Evolutionary conservation across 371 early-diverging fungal genomes (phyloP).

Genomic region (Mycotypha africana): DNA sequence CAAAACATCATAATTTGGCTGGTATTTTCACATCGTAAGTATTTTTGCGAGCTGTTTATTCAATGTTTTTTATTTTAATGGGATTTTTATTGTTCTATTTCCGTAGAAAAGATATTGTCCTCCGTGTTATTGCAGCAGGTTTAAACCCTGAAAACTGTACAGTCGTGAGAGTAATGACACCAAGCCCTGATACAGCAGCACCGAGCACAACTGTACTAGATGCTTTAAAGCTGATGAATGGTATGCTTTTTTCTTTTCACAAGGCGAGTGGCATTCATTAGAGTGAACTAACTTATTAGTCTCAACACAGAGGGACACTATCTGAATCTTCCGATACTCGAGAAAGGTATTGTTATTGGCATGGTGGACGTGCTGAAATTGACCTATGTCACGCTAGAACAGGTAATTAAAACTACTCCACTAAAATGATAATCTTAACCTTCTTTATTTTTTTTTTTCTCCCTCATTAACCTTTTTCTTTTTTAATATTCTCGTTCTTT

Average conservation of each 20-base stretch:
- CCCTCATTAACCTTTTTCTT: too few species aligned
- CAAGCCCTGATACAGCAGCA: slow-evolving; percentile 87
- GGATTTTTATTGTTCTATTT: neutral
- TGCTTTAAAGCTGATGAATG: slow-evolving; percentile 88
- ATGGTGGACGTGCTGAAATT: slow-evolving; percentile 90
- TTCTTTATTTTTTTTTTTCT: too few species aligned
- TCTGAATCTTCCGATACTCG: slow-evolving; percentile 92
- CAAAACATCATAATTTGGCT: slow-evolving; percentile 70
- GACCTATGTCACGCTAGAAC: slow-evolving; percentile 78
- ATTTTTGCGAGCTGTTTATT: neutral
- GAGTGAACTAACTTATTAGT: neutral
- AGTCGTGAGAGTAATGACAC: slow-evolving; percentile 93
- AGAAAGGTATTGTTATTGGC: slow-evolving; percentile 70
- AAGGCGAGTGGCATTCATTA: too few species aligned
- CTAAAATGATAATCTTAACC: too few species aligned
- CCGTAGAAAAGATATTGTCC: slow-evolving; percentile 72
- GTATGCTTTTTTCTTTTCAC: too few species aligned
- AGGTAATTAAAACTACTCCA: slow-evolving; percentile 36
- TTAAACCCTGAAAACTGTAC: slow-evolving; percentile 82
- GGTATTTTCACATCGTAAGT: slow-evolving; percentile 82
- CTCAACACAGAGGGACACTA: slow-evolving; percentile 54
- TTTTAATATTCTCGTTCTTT: too few species aligned
- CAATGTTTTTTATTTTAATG: neutral
- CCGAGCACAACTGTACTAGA: slow-evolving; percentile 78
- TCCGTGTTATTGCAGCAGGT: slow-evolving; percentile 89